Evolutionary conservation across 768 basidiomycete genomes (phyloP), one percentile per base, ranked within the genome.

Genomic region (Kwoniella pini): DNA sequence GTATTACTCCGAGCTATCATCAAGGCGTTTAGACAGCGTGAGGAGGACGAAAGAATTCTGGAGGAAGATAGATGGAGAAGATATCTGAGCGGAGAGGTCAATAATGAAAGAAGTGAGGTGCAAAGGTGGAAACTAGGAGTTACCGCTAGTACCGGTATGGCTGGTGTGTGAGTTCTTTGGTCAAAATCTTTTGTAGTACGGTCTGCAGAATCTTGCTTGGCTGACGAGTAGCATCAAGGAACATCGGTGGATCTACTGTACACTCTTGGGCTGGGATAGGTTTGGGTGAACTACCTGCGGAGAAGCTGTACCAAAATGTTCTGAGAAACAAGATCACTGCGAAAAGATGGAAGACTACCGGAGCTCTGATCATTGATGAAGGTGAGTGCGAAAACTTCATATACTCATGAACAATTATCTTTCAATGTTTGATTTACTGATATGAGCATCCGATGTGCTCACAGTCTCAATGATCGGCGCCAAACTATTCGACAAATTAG

Each of bases 81-180:
- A 17, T 46, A 54, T 38, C 44, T 61, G 9, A 22, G 7, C 7
- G 53, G 42, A n/a, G 42, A 53, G 42, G 30, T 38, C 11, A 27
- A 22, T 28, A 28, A n/a, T 24, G 39, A 12, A 44, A 13, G 46
- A 30, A 44, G 4, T 21, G 51, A 48, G 27, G 54, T 54, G 5
- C 22, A 59, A 26, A 50, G 60, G 30, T 70, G 71, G 70, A 65
- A 65, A 13, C 42, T 75, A 31, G 70, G 65, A 3, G 85, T 99
- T 57, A 96, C 94, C 6, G 96, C 96, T 4, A 92, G 92, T 17
- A 97, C 94, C 17, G 93, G 93, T 26, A 96, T 98, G 72, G 94
- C 95, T 12, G 73, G 67, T 19, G 69, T 75, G 73, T 75, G 59
- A 75, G 73, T 71, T 10, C 33, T 36, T 7, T n/a, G n/a, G n/a